phyloP scores from a whole-genome alignment of 2,329 filamentous ascomycete genomes.

The Waltergamsia citrina region DNA sequence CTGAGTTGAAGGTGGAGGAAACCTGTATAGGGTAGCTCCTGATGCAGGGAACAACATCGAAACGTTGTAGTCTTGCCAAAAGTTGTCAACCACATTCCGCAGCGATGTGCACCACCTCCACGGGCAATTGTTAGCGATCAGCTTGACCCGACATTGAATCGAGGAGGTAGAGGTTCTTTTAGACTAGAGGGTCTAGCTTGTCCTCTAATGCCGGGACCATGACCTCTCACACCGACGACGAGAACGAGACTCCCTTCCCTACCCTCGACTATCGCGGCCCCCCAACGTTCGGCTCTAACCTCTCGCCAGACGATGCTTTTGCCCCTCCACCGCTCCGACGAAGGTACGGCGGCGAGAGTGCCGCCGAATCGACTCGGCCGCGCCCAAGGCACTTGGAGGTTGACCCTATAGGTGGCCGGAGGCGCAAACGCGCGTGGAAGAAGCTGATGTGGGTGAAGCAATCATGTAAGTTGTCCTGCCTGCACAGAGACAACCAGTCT shows the following conservation, averaged over 20 bases:
- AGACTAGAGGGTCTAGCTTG: too few species aligned
- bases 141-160: too few species aligned
- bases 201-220: too few species aligned
- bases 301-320: constrained; percentile 81
- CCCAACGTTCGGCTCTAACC: constrained; percentile 38
- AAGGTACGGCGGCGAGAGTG: constrained; percentile 29
- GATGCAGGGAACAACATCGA: too few species aligned
- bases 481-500: too few species aligned
- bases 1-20: too few species aligned
- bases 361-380: constrained; percentile 15
- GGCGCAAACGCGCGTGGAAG: constrained; percentile 74
- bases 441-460: constrained; percentile 98
- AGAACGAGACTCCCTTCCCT: constrained; percentile 22
- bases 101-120: too few species aligned
- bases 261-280: constrained; percentile 16
- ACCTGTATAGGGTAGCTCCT: too few species aligned
- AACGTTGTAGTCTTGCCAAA: too few species aligned
- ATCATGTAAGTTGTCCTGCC: constrained; percentile 71
- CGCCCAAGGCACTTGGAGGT: constrained; percentile 36
- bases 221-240: constrained; percentile 24
- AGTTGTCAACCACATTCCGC: too few species aligned
- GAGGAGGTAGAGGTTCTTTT: too few species aligned
- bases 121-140: too few species aligned
- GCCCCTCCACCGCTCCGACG: constrained; percentile 54
- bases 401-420: constrained; percentile 54